These are phyloP conservation scores for Trichoderma semiorbis DNA, from an alignment of 2,329 filamentous ascomycete species.

Conservation along the genomic window DNA sequence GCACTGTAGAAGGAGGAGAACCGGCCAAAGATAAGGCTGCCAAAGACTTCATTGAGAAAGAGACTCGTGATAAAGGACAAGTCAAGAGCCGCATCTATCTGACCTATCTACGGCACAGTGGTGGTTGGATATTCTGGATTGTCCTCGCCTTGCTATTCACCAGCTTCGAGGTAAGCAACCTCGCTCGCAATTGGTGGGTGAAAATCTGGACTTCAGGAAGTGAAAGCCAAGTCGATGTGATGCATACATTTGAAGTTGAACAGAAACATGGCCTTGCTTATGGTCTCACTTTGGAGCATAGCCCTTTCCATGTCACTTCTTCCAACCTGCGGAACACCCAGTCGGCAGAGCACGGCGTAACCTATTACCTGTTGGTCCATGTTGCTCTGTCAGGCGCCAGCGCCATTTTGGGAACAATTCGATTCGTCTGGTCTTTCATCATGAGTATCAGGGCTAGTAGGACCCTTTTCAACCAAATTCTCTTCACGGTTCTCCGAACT, in stretches of 20 bases:
- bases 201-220: slow-evolving; percentile 54
- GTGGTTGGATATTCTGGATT: slow-evolving; percentile 59
- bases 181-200: slow-evolving; percentile 64
- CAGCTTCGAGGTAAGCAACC: slow-evolving; percentile 50
- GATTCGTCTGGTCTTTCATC: slow-evolving; percentile 61
- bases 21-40: slow-evolving; percentile 43
- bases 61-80: slow-evolving; percentile 66
- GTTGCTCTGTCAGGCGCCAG: slow-evolving; percentile 55
- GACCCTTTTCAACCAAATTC: slow-evolving; percentile 62
- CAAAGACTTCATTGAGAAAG: slow-evolving; percentile 74
- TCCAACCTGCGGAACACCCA: slow-evolving; percentile 29
- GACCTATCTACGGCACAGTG: slow-evolving; percentile 64
- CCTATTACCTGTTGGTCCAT: slow-evolving; percentile 68
- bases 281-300: slow-evolving; percentile 46
- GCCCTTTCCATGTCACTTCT: slow-evolving; percentile 39
- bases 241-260: slow-evolving; percentile 23
- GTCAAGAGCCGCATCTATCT: slow-evolving; percentile 66
- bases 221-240: not conserved
- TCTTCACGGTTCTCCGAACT: slow-evolving; percentile 64
- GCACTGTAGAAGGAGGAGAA: slow-evolving; percentile 45
- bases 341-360: slow-evolving; percentile 39
- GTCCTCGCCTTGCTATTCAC: slow-evolving; percentile 52
- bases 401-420: slow-evolving; percentile 57
- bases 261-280: slow-evolving; percentile 39
- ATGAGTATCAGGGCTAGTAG: slow-evolving; percentile 69